Conservation (phyloP, 164 flowering plant species). For the Vitis vinifera region DNA sequence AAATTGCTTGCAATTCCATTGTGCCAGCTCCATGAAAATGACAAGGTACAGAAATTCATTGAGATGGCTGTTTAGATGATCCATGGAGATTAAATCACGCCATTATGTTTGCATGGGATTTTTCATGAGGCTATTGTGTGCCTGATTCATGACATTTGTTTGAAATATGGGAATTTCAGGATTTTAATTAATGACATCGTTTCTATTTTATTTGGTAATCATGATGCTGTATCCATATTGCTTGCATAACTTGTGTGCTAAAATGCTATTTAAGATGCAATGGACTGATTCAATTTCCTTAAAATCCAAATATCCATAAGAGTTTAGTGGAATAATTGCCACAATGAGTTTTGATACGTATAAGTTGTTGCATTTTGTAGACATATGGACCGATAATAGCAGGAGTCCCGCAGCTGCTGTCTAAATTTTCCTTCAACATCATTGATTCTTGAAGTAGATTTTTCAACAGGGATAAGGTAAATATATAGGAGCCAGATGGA, state of each 20-base stretch:
- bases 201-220: too few species aligned
- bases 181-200: too few species aligned
- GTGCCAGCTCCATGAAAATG: constrained; percentile 57
- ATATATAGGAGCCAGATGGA: constrained; percentile 1
- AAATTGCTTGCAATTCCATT: constrained; percentile 77
- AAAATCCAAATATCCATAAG: not conserved
- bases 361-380: constrained; percentile 33
- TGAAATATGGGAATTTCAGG: too few species aligned
- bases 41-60: constrained; percentile 42
- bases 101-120: not conserved
- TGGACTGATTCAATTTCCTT: not conserved
- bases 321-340: not conserved
- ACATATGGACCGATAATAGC: constrained; percentile 72
- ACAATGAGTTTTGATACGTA: constrained; percentile 1
- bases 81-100: not conserved
- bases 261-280: not conserved
- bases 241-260: not conserved
- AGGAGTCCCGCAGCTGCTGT: constrained; percentile 71
- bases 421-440: constrained; percentile 64
- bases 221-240: not conserved
- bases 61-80: not conserved
- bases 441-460: constrained; percentile 21
- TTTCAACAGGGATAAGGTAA: not conserved
- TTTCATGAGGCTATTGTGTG: not conserved
- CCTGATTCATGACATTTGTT: too few species aligned